Conservation (phyloP, 169 alveolate species). For the Cryptosporidium sp. region DNA sequence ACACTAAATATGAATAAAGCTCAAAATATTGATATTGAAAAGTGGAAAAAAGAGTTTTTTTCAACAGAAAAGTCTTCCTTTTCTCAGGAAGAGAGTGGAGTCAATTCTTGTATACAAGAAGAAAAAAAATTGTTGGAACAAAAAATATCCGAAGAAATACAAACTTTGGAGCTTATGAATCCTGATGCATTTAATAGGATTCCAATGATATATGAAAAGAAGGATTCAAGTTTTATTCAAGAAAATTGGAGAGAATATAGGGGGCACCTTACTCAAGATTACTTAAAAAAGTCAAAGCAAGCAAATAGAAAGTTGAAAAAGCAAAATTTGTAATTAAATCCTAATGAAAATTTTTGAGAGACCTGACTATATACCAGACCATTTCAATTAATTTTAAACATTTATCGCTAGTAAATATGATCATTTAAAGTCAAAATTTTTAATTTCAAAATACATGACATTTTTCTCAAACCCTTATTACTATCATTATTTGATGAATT, state of each 20-base stretch:
- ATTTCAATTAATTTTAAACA: background rate
- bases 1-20: background rate
- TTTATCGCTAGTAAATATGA: slow-evolving; percentile 38
- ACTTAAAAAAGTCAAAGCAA: slow-evolving; percentile 38
- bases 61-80: background rate
- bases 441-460: slow-evolving; percentile 32
- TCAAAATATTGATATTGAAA: slow-evolving; percentile 26
- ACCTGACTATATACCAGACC: too few species aligned
- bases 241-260: slow-evolving; percentile 65
- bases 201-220: slow-evolving; percentile 61
- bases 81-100: background rate
- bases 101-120: too few species aligned
- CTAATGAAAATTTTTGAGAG: background rate
- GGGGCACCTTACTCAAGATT: slow-evolving; percentile 28
- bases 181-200: slow-evolving; percentile 58
- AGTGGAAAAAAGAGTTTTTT: slow-evolving; percentile 53
- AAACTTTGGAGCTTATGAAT: slow-evolving; percentile 16
- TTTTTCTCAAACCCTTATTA: slow-evolving; percentile 35
- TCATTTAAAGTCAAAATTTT: slow-evolving; percentile 38
- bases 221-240: slow-evolving; percentile 11
- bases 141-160: slow-evolving; percentile 15
- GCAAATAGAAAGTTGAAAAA: slow-evolving; percentile 51
- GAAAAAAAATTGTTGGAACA: background rate
- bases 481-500: slow-evolving; percentile 21
- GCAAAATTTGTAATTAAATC: background rate